Evolutionary conservation across 768 basidiomycete species (phyloP), one percentile per base, ranked within the genome.

Genomic region (Kwoniella newhampshirensis): DNA sequence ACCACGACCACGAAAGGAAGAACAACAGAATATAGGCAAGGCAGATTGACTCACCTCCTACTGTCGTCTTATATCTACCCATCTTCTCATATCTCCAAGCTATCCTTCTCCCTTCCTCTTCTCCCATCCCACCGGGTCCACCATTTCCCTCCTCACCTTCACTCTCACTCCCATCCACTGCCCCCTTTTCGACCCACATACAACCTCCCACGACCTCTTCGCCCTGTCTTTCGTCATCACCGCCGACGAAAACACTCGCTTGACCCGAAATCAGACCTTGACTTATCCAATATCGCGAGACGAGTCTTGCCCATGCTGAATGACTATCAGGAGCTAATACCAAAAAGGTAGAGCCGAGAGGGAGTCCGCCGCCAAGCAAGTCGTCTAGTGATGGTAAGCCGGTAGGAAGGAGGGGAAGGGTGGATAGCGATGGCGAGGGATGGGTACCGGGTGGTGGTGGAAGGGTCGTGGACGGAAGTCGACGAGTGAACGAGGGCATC

Each of bases 81-180:
- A 97, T 88, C 55, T 86, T 82, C 69, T 91, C 90, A 76, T 99
- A 99, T 71, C 96, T 83, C 89, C 96, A 99, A 27, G 96, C 96
- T 67, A 99, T 98, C 79, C 88, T 94, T 63, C 93, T 87, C 66
- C 85, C 85, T 25, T 84, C 70, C 11, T 57, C 52, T 27, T 18
- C 47, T 36, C 42, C 80, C 39, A 78, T 81, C 32, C 46, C 71
- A 11, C 50, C 46, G 1, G 54, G 68, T 39, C 67, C 60, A 3
- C 64, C 64, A 25, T 49, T 65, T 40, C 61, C 67, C 11, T 67
- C 68, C 47, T 71, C 75, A 12, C 67, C 71, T 63, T 80, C 80
- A 12, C 71, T 70, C 72, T 69, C 71, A 50, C 64, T 71, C 15
- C 56, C 63, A 18, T 78, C 79, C 2, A 74, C 77, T 21, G 23